These are phyloP conservation scores for Halteria grandinella DNA, from an alignment of 73 alveolate genomes.

Conservation along the genomic window DNA sequence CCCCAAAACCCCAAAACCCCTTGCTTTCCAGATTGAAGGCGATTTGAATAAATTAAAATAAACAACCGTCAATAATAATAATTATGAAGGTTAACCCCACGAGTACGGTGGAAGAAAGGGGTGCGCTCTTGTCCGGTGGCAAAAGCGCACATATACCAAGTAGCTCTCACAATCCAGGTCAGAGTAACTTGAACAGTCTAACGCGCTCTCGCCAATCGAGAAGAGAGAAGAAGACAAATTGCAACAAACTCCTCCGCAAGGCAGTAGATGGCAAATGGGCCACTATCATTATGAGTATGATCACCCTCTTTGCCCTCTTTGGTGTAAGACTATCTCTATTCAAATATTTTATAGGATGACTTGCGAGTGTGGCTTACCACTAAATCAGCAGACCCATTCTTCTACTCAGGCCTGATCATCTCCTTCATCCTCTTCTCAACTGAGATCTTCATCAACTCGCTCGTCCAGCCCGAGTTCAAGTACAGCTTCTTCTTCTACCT, in stretches of 20 bases:
- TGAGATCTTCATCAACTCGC: slow-evolving; percentile 66
- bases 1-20: too few relatives aligned
- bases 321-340: slow-evolving; percentile 51
- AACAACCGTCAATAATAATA: background rate
- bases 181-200: slow-evolving; percentile 31
- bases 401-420: slow-evolving; percentile 49
- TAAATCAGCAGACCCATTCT: slow-evolving; percentile 51
- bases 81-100: slow-evolving; percentile 39
- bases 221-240: slow-evolving; percentile 15
- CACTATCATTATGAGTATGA: slow-evolving; percentile 65
- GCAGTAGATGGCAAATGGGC: slow-evolving; percentile 72
- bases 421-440: slow-evolving; percentile 59
- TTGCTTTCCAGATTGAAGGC: too few relatives aligned
- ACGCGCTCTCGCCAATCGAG: too few relatives aligned
- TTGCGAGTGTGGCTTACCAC: slow-evolving; percentile 63
- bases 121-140: background rate
- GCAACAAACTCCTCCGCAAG: slow-evolving; percentile 30
- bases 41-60: too few relatives aligned
- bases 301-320: slow-evolving; percentile 70
- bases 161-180: slow-evolving; percentile 9
- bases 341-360: slow-evolving; percentile 52
- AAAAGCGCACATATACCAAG: background rate
- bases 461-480: slow-evolving; percentile 69
- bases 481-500: slow-evolving; percentile 79
- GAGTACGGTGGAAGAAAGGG: slow-evolving; percentile 9